phyloP scores from a whole-genome alignment of 2,329 filamentous ascomycete species.

The Penicillium sp. region DNA sequence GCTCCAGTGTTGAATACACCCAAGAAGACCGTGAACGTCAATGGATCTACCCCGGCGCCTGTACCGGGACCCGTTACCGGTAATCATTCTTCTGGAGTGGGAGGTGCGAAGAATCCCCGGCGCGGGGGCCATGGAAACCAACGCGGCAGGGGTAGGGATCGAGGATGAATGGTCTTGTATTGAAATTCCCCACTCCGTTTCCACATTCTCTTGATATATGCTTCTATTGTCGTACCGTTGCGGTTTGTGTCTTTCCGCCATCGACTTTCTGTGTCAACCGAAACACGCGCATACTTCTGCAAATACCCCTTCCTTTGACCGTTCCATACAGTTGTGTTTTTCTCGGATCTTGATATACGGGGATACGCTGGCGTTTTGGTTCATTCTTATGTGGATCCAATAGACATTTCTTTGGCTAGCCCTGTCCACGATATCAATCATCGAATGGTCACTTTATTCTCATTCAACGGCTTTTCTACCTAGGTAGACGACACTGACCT shows the following conservation, averaged over 20 bases:
- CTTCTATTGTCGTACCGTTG: neutral
- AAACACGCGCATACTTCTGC: neutral
- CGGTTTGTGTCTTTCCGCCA: neutral
- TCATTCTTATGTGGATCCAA: neutral
- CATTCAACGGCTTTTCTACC: too few relatives aligned
- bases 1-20: conserved; percentile 5
- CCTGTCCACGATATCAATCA: too few relatives aligned
- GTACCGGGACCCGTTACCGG: conserved; percentile 13
- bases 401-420: neutral
- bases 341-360: neutral
- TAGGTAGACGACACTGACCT: too few relatives aligned
- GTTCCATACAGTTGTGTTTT: neutral
- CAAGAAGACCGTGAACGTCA: conserved; percentile 15
- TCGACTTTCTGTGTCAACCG: neutral
- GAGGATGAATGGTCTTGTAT: neutral
- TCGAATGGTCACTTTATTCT: too few relatives aligned
- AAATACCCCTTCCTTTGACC: neutral
- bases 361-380: neutral
- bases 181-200: neutral
- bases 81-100: conserved; percentile 11
- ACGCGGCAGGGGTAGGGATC: conserved; percentile 25
- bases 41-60: conserved; percentile 16
- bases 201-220: neutral
- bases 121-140: conserved; percentile 27
- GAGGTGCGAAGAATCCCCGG: conserved; percentile 18